Base-by-base conservation (phyloP, 2,329 filamentous ascomycete genomes). In the Fusarium metavorans region DNA sequence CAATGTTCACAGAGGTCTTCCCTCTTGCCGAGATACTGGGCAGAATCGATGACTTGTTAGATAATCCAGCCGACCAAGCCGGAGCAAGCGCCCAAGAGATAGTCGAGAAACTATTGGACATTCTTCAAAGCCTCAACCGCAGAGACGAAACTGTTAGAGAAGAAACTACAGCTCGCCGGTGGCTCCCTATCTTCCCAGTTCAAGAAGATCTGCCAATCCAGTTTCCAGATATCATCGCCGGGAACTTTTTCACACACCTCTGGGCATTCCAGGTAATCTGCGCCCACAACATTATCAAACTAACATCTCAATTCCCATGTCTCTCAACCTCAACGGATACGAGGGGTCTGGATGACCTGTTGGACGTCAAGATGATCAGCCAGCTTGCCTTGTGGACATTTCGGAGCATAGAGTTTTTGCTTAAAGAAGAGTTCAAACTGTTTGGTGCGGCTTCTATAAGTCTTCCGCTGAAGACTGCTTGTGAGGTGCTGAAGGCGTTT, bases 231-330 rank as follows among this genome's bases (percentile, higher is more conserved):
- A 80, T 85, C 23, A 82, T 82, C 3, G 76, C 76, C 5, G 84
- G 83, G 4, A 85, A 85, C 41, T 78, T 78, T 5, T 73, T 81
- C 20, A 84, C 81, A 0, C 82, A 85, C 48, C 78, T 80, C 8
- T 85, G 83, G 83, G 77, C 82, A 0, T 83, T 85, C 34, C 79
- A 77, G 48, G 79, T 83, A 7, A 77, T 84, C 3, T 85, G 83
- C 66, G 68, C 81, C 4, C 45, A 68, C 0, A 81, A 83, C 27
- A 75, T 84, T 5, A 59, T 62, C 2, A 27, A 13, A 4, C 2
- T 72, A 2, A 56, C 8, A 3, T 32, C 23, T 0, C 39, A 27
- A 3, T 50, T 62, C 16, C 67, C 64, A 5, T 71, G 6, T 6
- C 16, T 34, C 1, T 20, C 7, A 25, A 18, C 25, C 2, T 16